Evolutionary conservation across 495 filamentous ascomycete genomes (phyloP).

Genomic region (Penicillium lagena): DNA sequence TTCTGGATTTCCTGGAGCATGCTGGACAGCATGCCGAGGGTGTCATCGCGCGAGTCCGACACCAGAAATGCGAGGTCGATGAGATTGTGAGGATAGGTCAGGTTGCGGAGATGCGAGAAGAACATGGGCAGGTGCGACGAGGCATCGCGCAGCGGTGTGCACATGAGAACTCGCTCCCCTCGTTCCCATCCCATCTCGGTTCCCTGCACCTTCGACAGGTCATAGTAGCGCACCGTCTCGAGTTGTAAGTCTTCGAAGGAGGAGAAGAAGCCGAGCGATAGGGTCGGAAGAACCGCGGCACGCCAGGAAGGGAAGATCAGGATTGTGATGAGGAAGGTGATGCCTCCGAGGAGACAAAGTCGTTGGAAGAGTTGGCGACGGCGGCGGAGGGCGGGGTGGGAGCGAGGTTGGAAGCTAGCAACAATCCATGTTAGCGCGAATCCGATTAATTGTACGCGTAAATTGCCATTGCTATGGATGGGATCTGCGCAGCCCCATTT

Average conservation of each 20-base stretch:
- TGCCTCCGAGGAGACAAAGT: constrained; percentile 43
- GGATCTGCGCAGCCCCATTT: no score
- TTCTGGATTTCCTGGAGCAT: constrained; percentile 77
- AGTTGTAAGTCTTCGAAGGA: constrained; percentile 67
- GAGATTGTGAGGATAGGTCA: constrained; percentile 95
- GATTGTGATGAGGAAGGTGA: constrained; percentile 59
- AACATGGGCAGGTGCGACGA: constrained; percentile 95
- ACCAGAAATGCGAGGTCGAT: constrained; percentile 97
- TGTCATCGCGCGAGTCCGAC: constrained; percentile 93
- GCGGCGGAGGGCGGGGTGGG: constrained; percentile 66
- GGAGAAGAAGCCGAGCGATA: constrained; percentile 67
- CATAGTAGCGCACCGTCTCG: constrained; percentile 94
- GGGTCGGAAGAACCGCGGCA: constrained; percentile 52
- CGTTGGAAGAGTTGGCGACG: constrained; percentile 68
- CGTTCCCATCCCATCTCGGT: constrained; percentile 88
- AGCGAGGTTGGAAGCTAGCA: constrained; percentile 78
- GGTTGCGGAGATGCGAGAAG: constrained; percentile 90
- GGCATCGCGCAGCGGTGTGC: constrained; percentile 90
- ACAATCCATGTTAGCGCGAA: constrained; percentile 1
- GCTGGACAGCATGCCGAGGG: constrained; percentile 65
- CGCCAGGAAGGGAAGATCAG: constrained; percentile 63
- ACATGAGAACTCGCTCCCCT: constrained; percentile 91
- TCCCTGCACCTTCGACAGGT: constrained; percentile 84
- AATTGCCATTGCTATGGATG: no score
- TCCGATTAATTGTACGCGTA: constrained; percentile 1